A percentile compares a stretch with the other conserved stretches of the same genome.
phyloP scores from a whole-genome alignment of 257 asterid species.

The Solanum neorickii region DNA sequence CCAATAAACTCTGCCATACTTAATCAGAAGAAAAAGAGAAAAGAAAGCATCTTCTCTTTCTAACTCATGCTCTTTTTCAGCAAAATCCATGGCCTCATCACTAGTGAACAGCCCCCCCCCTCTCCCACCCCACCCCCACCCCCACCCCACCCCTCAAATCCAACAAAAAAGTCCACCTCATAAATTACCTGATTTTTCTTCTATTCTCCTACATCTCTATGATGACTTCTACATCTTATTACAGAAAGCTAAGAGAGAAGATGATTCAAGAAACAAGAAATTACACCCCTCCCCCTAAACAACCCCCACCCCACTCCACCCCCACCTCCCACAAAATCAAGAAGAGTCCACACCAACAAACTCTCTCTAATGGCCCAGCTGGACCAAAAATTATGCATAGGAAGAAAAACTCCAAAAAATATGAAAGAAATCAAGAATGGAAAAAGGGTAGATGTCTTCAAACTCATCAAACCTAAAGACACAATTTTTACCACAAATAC shows the following conservation, averaged over 20 bases:
- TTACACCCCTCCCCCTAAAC: neutral
- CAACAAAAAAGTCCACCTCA: neutral
- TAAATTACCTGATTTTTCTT: neutral
- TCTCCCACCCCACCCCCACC: neutral
- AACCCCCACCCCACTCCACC: neutral
- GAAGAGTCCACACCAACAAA: constrained; percentile 18
- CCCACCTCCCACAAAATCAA: neutral
- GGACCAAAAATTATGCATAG: constrained; percentile 31
- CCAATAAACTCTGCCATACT: constrained; percentile 23
- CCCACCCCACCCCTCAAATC: neutral
- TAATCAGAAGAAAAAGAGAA: constrained; percentile 12
- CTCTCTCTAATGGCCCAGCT: constrained; percentile 34
- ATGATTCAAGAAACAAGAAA: constrained; percentile 15
- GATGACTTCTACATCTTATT: neutral
- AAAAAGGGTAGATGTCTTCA: constrained; percentile 20
- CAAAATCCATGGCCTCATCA: constrained; percentile 14
- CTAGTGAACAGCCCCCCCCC: neutral
- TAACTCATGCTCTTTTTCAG: constrained; percentile 22
- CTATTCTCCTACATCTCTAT: constrained; percentile 8
- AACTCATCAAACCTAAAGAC: constrained; percentile 32
- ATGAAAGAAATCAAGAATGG: neutral
- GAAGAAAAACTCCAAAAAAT: constrained; percentile 2
- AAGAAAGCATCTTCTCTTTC: constrained; percentile 12
- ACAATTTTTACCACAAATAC: constrained; percentile 43
- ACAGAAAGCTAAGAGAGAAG: neutral